phyloP scores from a whole-genome alignment of 768 basidiomycete genomes.

The Gymnopilus junonius region DNA sequence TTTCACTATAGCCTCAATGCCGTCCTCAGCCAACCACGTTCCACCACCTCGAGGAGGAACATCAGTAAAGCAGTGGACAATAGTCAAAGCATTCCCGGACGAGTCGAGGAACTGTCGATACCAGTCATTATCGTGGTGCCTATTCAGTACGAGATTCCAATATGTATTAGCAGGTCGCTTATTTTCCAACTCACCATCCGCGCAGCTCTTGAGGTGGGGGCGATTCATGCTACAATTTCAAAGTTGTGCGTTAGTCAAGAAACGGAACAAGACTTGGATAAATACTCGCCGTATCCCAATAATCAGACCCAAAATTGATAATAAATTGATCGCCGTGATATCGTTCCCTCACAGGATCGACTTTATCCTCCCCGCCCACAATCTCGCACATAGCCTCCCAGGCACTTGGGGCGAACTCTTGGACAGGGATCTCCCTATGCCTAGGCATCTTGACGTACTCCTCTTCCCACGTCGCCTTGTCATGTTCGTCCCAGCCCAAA shows the following conservation, averaged over 20 bases:
- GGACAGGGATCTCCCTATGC: constrained; percentile 1
- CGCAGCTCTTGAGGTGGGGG: background rate
- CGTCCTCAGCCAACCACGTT: background rate
- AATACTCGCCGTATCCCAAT: background rate
- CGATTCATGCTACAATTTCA: background rate
- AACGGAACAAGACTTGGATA: background rate
- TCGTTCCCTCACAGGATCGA: constrained; percentile 2
- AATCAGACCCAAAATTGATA: constrained; percentile 2
- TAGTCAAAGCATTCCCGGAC: background rate
- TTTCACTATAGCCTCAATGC: background rate
- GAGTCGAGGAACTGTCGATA: constrained; percentile 5
- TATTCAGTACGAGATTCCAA: background rate
- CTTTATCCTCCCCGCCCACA: constrained; percentile 2
- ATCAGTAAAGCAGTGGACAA: constrained; percentile 3
- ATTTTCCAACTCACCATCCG: background rate
- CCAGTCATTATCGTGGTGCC: constrained; percentile 6
- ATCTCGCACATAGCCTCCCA: constrained; percentile 5
- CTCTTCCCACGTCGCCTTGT: background rate
- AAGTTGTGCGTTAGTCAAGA: no score
- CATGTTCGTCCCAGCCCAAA: background rate
- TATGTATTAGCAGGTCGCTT: background rate
- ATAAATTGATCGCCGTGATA: constrained; percentile 4
- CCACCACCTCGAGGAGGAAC: constrained; percentile 4
- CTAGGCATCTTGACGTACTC: constrained; percentile 2
- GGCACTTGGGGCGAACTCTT: background rate